These are phyloP conservation scores for Daedaleopsis nitida DNA, from an alignment of 768 basidiomycete species.

Conservation along the genomic window DNA sequence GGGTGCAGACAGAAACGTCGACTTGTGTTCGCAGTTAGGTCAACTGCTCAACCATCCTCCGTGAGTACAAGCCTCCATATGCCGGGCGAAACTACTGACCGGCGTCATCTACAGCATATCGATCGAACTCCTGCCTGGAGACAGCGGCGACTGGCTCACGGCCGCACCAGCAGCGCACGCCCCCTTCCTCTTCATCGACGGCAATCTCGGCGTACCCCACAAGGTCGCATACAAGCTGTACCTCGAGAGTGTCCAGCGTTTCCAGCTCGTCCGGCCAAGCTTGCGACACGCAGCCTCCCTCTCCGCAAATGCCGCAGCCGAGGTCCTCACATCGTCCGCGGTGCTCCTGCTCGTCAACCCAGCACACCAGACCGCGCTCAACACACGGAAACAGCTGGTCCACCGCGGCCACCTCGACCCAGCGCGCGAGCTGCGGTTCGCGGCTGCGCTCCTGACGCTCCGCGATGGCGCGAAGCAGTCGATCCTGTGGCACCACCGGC, in stretches of 20 bases:
- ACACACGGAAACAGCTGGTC: slow-evolving; percentile 58
- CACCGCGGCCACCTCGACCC: slow-evolving; percentile 37
- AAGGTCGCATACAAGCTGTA: slow-evolving; percentile 58
- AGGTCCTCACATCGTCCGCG: slow-evolving; percentile 37
- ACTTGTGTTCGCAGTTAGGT: slow-evolving; percentile 1
- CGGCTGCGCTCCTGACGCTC: slow-evolving; percentile 50
- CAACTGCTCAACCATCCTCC: slow-evolving; percentile 13
- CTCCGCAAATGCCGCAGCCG: slow-evolving; percentile 2
- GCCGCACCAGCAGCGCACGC: slow-evolving; percentile 26
- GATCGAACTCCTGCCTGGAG: slow-evolving; percentile 66
- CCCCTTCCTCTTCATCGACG: slow-evolving; percentile 59
- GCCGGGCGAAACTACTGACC: neutral
- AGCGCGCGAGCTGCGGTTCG: slow-evolving; percentile 49
- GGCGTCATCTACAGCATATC: slow-evolving; percentile 37
- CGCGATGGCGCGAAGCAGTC: slow-evolving; percentile 64
- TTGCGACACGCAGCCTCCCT: neutral
- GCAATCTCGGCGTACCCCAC: slow-evolving; percentile 66
- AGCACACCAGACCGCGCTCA: slow-evolving; percentile 68
- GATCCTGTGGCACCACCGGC: slow-evolving; percentile 69
- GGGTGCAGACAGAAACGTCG: neutral
- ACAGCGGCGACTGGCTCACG: slow-evolving; percentile 47
- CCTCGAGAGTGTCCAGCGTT: slow-evolving; percentile 41
- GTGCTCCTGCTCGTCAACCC: slow-evolving; percentile 68
- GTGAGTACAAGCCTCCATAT: slow-evolving; percentile 3
- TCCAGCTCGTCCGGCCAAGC: slow-evolving; percentile 3